Base-by-base conservation (phyloP, 2,329 filamentous ascomycete species). In the Pestalotiopsis fici region DNA sequence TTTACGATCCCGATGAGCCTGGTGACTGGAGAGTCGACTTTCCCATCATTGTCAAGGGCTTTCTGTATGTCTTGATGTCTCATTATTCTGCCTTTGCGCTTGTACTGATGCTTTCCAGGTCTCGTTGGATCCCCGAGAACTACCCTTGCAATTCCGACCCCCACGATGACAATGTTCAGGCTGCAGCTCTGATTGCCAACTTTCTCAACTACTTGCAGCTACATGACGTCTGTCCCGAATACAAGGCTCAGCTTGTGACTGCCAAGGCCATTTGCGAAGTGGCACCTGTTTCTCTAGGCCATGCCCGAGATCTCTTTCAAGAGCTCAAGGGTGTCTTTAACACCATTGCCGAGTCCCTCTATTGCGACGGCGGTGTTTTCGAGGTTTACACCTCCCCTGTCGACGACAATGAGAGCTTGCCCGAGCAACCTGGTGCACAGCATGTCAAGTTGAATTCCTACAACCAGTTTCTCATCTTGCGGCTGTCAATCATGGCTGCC, bases 201-300 rank as follows among this genome's bases (percentile, higher is more conserved):
- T 98, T 98, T 76, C 88, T 97, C 70, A 93, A 93, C 71, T 99
- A 98, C 72, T 83, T 98, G 0, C 83, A 95, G 11, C 88, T 92
- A 68, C 95, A 98, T 75, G 87, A 92, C 47, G 95, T 97, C 18
- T 97, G 94, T 74, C 91, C 92, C 0, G 96, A 98, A 77, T 92
- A 95, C 75, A 83, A 79, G 0, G 82, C 85, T 0, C 87, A 95
- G 70, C 84, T 98, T 67, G 80, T 87, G 18, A 82, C 85, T 0
- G 94, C 95, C 0, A 83, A 91, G 7, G 77, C 77, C 1, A 77
- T 95, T 31, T 97, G 94, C 73, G 85, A 89, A 23, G 75, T 83
- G 15, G 93, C 93, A 1, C 84, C 88, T 3, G 74, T 81, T 1
- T 93, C 98, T 78, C 83, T 96, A 43, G 87, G 87, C 69, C 83